A percentile compares a stretch with the other conserved stretches of the same genome.
These are phyloP conservation scores for Triticum timopheevii DNA, from an alignment of 176 grass and related monocot species.

Conservation along the genomic window DNA sequence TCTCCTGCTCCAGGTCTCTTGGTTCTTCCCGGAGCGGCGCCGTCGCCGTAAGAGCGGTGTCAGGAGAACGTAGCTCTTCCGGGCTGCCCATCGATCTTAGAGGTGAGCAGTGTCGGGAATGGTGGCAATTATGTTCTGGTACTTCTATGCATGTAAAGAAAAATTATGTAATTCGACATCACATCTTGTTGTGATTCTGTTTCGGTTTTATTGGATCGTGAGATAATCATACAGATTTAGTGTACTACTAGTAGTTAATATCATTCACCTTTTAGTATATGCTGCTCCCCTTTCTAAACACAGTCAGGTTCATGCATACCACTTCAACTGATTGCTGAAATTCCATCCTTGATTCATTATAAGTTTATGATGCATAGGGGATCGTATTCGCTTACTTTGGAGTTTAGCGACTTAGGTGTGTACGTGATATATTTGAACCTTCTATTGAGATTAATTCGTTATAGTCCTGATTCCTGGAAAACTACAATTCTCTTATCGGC, in stretches of 20 bases:
- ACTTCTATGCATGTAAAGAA: not conserved
- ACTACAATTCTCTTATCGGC: not conserved
- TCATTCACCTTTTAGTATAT: not conserved
- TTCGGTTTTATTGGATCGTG: not conserved
- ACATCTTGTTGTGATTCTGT: not conserved
- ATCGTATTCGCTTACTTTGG: not conserved
- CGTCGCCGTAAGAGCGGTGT: conserved; percentile 60
- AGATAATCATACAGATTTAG: not conserved
- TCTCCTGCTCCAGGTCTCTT: conserved; percentile 36
- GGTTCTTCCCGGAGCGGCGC: conserved; percentile 12
- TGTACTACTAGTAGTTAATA: not conserved
- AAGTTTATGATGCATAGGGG: not conserved
- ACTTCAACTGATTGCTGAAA: conserved; percentile 5
- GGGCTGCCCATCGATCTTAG: conserved; percentile 90
- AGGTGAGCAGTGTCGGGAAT: conserved; percentile 33
- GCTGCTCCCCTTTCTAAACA: not conserved
- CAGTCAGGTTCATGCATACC: not conserved
- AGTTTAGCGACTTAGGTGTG: not conserved
- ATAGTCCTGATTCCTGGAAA: not conserved
- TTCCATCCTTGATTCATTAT: not conserved
- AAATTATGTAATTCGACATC: not conserved
- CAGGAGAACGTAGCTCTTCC: conserved; percentile 25
- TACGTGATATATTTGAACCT: not conserved
- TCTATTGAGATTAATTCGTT: not conserved
- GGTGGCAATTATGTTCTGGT: not conserved